Evolutionary conservation across 2,329 filamentous ascomycete genomes (phyloP), one percentile per base, ranked within the genome.

Genomic region (Calonectria leucothoes): DNA sequence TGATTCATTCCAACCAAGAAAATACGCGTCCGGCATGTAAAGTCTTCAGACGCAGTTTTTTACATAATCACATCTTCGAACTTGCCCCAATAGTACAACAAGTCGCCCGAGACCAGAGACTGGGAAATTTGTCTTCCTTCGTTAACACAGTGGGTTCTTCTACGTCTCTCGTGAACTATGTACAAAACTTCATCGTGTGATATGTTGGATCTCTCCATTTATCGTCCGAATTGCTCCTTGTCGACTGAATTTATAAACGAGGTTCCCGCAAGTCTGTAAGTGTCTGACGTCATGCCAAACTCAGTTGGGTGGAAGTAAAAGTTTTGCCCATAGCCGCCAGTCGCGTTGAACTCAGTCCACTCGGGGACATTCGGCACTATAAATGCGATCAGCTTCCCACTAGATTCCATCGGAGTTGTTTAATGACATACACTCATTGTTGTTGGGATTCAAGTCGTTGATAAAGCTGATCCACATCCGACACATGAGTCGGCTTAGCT

Each of bases 401-500:
- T 1, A 2, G 4, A 0, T 0, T 0, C 17, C 17, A 11, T 4
- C 3, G 2, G 14, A 4, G 8, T 6, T 1, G 4, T 12, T 1
- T 11, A 1, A 29, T 37, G 10, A 70, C 76, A 65, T 65, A 78
- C 76, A 73, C 29, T 74, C 61, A 15, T 76, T 78, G 15, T 76
- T 75, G 72, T 88, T 89, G 15, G 89, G 89, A 35, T 77, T 61
- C 7, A 76, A 74, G 42, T 76, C 75, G 1, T 70, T 51, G 25
- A 79, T 76, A 74, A 90, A 91, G 31, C 83, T 85, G 31, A 87
- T 85, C 77, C 77, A 79, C 77, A 78, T 79, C 17, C 71, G 76
- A 8, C 67, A 77, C 1, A 88, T 89, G 73, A 87, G 80, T 63
- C 84, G 79, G 12, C 87, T 86, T 17, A 90, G 23, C 8, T 68